Base-by-base conservation (phyloP, 2,329 filamentous ascomycete species). In the Byssothecium circinans region DNA sequence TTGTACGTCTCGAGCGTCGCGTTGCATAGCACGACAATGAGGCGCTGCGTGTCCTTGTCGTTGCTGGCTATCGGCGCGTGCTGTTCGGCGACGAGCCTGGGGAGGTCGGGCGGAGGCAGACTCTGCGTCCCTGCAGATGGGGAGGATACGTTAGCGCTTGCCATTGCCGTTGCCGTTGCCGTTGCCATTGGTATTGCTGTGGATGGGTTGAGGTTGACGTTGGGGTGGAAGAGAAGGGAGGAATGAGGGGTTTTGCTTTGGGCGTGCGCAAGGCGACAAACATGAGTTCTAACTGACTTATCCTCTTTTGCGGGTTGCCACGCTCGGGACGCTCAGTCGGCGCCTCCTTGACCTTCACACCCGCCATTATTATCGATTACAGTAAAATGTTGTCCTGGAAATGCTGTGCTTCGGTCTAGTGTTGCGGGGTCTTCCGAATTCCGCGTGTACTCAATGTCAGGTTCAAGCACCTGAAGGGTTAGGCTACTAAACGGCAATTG, bases 1-100 rank as follows among this genome's bases (percentile, higher is more conserved):
- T 95, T 95, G 81, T 96, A 97, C 1, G 94, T 99, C 75, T 99
- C 94, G 59, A 99, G 84, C 65, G 91, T 96, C 54, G 94, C 94
- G 80, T 97, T 95, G 58, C 91, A 96, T 41, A 99, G 82, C 33
- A 99, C 91, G 45, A 99, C 94, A 58, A 99, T 96, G 58, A 99
- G 79, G 48, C 94, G 83, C 73, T 92, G 86, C 12, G 89, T 88
- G 73, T 95, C 88, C 75, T 96, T 96, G 75, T 99, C 94, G 61
- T 82, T 87, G 14, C 85, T 78, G 10, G 91, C 77, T 56, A 99
- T 96, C 20, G 92, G 86, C 11, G 84, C 81, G 67, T 94, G 87
- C 71, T 97, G 92, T 73, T 97, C 92, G 34, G 94, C 92, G 38
- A 96, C 90, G 42, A 99, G 84, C 69, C 92, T 88, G 7, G 94